These are phyloP conservation scores for Croton setiger DNA, from an alignment of 441 rosid genomes.

Conservation along the genomic window DNA sequence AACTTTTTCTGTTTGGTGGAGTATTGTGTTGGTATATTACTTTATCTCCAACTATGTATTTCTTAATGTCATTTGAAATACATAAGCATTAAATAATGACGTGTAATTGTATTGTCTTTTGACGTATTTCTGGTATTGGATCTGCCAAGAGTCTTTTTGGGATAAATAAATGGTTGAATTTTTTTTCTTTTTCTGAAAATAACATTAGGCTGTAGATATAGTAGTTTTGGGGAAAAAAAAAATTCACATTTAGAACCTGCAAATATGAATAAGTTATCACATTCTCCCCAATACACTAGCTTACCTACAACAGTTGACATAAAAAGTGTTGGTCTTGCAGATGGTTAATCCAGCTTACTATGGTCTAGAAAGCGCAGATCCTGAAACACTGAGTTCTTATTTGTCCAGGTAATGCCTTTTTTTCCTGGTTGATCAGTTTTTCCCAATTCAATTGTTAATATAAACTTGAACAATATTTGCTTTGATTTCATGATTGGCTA, in stretches of 20 bases:
- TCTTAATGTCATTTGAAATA: background rate
- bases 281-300: background rate
- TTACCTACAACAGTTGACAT: conserved; percentile 7
- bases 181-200: background rate
- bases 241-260: background rate
- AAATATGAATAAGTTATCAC: background rate
- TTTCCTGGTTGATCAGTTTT: background rate
- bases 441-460: background rate
- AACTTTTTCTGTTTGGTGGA: background rate
- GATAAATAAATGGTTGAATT: background rate
- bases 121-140: background rate
- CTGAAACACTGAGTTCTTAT: conserved; percentile 67
- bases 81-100: background rate
- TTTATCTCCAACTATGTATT: background rate
- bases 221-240: background rate
- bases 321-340: conserved; percentile 33
- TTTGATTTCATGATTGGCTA: background rate
- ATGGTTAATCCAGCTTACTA: conserved; percentile 98
- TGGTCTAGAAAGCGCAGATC: conserved; percentile 76
- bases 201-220: background rate
- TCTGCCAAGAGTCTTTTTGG: background rate
- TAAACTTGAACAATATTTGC: background rate
- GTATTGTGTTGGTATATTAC: background rate
- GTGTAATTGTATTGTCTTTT: background rate
- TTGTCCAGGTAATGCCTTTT: conserved; percentile 62